Evolutionary conservation across 805 yeast species (phyloP), one percentile per base, ranked within the genome.

Genomic region (Metschnikowia amazonensis): DNA sequence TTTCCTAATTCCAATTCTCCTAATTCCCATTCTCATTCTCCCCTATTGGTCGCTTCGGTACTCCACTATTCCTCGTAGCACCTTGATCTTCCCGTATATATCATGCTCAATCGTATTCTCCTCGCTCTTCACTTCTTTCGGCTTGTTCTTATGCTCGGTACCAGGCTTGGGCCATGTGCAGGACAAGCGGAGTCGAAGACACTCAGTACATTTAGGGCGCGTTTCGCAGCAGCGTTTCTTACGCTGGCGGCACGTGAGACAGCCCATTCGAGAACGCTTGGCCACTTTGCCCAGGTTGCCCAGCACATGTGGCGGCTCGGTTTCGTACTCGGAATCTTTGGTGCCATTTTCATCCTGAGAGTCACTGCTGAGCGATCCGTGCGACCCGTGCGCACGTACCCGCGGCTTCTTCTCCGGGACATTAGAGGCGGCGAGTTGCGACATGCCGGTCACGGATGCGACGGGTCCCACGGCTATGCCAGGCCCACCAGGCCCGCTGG

Each of bases 121-220:
- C 44, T 69, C 75, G 29, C 69, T 60, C 46, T 70, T 69, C 23
- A 71, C 68, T 47, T 75, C 76, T 59, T 77, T 80, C 17, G 80
- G 74, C 59, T 77, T 74, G 50, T 77, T 77, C 58, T 75, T 77
- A 55, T 79, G 79, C 59, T 80, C 86, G 10, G 75, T 71, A 6
- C 90, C 92, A 0, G 89, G 87, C 14, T 61, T 63, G 16, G 95
- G 94, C 86, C 92, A 86, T 21, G 73, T 68, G 59, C 95, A 86
- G 43, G 71, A 75, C 40, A 86, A 67, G 10, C 80, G 71, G 21
- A 86, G 69, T 43, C 94, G 66, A n/a, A 63, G 51, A 62, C 95
- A 86, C 55, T 86, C 89, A 1, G 69, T 60, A 57, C 95, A 86
- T 21, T 61, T 62, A 3, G 95, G 95, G 44, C 74, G 74, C 1